Evolutionary conservation across 345 rosid genomes (phyloP).

Genomic region (Bruguiera parviflora): DNA sequence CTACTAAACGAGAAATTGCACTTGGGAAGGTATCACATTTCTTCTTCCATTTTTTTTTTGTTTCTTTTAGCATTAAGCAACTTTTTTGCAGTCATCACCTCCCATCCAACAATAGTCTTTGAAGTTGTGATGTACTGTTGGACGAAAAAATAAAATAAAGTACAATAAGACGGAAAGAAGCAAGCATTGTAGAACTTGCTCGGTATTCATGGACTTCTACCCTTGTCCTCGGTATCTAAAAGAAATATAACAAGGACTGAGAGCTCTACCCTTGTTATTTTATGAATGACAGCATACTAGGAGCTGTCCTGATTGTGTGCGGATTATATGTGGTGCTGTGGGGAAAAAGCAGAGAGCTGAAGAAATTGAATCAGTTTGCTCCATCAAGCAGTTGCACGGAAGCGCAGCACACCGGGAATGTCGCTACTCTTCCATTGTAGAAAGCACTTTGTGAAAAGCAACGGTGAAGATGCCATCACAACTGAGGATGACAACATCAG

Average conservation of each 20-base stretch:
- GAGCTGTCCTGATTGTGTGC: constrained; percentile 35
- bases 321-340: constrained; percentile 48
- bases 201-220: too few relatives aligned
- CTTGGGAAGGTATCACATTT: constrained; percentile 23
- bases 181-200: too few relatives aligned
- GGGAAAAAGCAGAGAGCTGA: constrained; percentile 46
- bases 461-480: too few relatives aligned
- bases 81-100: neutral
- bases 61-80: neutral
- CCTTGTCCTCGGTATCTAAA: too few relatives aligned
- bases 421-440: too few relatives aligned
- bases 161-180: too few relatives aligned
- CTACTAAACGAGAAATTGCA: constrained; percentile 40
- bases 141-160: neutral
- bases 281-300: constrained; percentile 31
- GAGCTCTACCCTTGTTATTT: too few relatives aligned
- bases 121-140: neutral
- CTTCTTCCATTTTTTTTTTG: neutral
- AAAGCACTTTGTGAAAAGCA: too few relatives aligned
- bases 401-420: too few relatives aligned
- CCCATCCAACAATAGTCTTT: neutral
- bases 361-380: constrained; percentile 11
- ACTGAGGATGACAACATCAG: too few relatives aligned
- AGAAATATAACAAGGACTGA: too few relatives aligned
- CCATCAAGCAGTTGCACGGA: neutral